Percentiles rank a stretch among this genome's conserved stretches.
Evolutionary conservation across 192 early-diverging fungal species (phyloP).

Genomic region (Coemansia sp.): DNA sequence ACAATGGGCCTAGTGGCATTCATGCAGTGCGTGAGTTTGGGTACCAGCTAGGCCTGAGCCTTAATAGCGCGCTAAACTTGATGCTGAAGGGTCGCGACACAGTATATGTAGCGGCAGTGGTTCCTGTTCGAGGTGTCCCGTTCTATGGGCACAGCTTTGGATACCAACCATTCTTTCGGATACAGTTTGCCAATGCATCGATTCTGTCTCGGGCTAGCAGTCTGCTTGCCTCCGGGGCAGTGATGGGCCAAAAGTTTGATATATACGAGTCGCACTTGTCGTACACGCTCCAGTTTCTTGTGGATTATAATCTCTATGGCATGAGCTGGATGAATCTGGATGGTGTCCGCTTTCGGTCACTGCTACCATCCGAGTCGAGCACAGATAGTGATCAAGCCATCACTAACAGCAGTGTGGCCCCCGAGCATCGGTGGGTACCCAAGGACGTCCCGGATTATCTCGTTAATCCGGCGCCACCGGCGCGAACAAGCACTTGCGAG

Average conservation of each 20-base stretch:
- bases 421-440: conserved; percentile 30
- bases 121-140: conserved; percentile 73
- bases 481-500: conserved; percentile 65
- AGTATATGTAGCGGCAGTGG: conserved; percentile 62
- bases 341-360: conserved; percentile 37
- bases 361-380: conserved; percentile 12
- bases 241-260: conserved; percentile 70
- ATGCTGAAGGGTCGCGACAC: conserved; percentile 31
- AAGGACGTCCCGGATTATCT: conserved; percentile 37
- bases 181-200: conserved; percentile 66
- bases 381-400: neutral
- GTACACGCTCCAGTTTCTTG: conserved; percentile 79
- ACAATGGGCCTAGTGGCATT: conserved; percentile 29
- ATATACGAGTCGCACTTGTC: conserved; percentile 81
- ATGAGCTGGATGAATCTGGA: conserved; percentile 76
- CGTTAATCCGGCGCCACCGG: conserved; percentile 31
- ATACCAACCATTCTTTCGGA: conserved; percentile 75
- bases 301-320: conserved; percentile 85
- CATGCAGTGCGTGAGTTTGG: conserved; percentile 29
- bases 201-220: conserved; percentile 59
- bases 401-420: conserved; percentile 10
- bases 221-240: conserved; percentile 68
- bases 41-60: conserved; percentile 41
- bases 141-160: conserved; percentile 84
- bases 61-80: conserved; percentile 70